These are phyloP conservation scores for Isatis lusitanica DNA, from an alignment of 441 rosid species.

Conservation along the genomic window DNA sequence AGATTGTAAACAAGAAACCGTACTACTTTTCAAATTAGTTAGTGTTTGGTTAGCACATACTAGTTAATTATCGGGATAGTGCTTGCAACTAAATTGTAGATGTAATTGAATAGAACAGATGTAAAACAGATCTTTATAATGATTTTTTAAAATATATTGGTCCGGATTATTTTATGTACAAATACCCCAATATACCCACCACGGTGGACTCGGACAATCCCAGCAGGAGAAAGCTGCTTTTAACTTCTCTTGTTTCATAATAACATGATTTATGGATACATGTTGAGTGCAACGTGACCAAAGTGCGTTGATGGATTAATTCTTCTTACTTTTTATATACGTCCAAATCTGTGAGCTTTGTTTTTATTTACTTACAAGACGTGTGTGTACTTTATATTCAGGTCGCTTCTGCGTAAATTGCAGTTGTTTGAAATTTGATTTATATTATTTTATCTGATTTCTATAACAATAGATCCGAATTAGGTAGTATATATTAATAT, in stretches of 20 bases:
- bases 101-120: background rate
- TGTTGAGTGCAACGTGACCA: background rate
- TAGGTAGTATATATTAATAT: background rate
- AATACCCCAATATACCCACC: background rate
- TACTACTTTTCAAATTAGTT: background rate
- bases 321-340: background rate
- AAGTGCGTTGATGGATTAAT: background rate
- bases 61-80: background rate
- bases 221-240: background rate
- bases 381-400: conserved; percentile 4
- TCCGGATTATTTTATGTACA: background rate
- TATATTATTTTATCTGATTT: background rate
- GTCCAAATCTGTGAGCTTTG: background rate
- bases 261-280: background rate
- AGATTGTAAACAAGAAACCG: background rate
- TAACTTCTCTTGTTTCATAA: background rate
- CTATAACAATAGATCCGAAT: background rate
- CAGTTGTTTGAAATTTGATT: background rate
- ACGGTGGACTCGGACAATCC: conserved; percentile 14
- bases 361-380: background rate
- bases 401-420: background rate
- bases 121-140: background rate
- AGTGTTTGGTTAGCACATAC: background rate
- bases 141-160: background rate
- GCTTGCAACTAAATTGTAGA: background rate